A percentile compares a stretch with the other conserved stretches of the same genome.
phyloP scores from a whole-genome alignment of 768 basidiomycete genomes.

The Amanita rubescens region DNA sequence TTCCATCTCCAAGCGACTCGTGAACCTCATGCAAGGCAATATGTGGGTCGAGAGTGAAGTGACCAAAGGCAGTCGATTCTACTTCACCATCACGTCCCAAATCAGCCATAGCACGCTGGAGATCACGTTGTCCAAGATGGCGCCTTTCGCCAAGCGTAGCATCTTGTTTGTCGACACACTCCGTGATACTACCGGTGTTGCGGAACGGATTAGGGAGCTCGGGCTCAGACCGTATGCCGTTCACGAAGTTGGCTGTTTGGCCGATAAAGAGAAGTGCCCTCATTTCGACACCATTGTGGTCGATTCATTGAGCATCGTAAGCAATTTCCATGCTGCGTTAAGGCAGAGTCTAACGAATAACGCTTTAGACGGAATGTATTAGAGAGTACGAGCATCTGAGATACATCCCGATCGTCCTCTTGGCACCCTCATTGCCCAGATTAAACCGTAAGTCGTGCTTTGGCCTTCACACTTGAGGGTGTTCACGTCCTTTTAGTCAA shows the following conservation, averaged over 20 bases:
- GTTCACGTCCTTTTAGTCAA: conserved; percentile 48
- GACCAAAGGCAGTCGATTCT: conserved; percentile 88
- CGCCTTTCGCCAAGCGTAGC: conserved; percentile 78
- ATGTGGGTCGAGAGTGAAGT: conserved; percentile 99
- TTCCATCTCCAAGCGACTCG: conserved; percentile 95
- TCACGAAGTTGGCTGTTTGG: conserved; percentile 72
- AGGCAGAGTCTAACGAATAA: not conserved
- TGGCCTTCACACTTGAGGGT: conserved; percentile 7
- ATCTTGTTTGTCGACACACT: conserved; percentile 91
- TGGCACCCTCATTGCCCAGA: conserved; percentile 71
- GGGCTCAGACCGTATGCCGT: conserved; percentile 72
- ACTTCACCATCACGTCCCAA: conserved; percentile 91
- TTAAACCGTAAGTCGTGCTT: conserved; percentile 53
- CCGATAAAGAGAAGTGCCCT: conserved; percentile 73
- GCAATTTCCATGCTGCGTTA: conserved; percentile 20
- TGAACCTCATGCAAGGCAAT: conserved; percentile 95
- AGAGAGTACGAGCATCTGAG: conserved; percentile 91
- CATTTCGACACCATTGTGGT: conserved; percentile 95
- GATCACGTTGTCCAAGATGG: conserved; percentile 67
- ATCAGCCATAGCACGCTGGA: conserved; percentile 73
- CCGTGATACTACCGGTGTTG: conserved; percentile 66
- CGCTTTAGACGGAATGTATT: conserved; percentile 71
- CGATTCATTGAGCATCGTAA: conserved; percentile 77
- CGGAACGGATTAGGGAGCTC: conserved; percentile 69
- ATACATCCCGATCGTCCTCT: conserved; percentile 92